A percentile compares a stretch with the other conserved stretches of the same genome.
Conservation (phyloP, 2,329 filamentous ascomycete species). For the Aureobasidium sp. region DNA sequence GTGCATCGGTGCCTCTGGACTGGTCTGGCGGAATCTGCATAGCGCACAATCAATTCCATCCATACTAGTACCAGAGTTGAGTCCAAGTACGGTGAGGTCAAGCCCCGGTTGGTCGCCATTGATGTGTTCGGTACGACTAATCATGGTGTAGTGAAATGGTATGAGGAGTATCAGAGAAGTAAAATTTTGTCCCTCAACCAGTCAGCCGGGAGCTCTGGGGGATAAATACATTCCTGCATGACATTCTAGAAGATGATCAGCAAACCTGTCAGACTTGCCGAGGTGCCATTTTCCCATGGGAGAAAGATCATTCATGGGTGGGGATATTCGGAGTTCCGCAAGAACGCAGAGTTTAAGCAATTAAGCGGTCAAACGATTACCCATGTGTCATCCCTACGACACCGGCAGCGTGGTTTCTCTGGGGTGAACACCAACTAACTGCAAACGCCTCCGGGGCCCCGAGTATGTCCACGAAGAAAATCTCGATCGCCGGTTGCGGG, state of each 20-base stretch:
- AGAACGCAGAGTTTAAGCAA: background rate
- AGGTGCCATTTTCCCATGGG: background rate
- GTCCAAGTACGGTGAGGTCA: conserved; percentile 60
- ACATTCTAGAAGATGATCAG: background rate
- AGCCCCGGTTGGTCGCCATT: conserved; percentile 33
- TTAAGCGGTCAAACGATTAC: conserved; percentile 5
- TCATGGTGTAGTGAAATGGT: background rate
- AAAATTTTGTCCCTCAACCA: background rate
- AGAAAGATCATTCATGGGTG: background rate
- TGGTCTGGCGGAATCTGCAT: conserved; percentile 61
- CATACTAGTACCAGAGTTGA: conserved; percentile 63
- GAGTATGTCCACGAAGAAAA: background rate
- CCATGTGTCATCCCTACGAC: conserved; percentile 10
- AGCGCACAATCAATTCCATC: conserved; percentile 66
- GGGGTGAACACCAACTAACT: background rate
- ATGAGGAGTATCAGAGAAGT: background rate
- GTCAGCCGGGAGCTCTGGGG: background rate
- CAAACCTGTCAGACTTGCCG: background rate
- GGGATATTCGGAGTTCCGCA: background rate
- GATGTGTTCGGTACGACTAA: background rate
- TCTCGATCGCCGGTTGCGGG: background rate
- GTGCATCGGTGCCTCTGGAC: conserved; percentile 58
- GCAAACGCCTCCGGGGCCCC: conserved; percentile 18
- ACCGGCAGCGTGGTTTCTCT: background rate
- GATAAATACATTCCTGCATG: background rate